Evolutionary conservation across 139 green algal species (phyloP).

Genomic region (Picochlorum sp.): DNA sequence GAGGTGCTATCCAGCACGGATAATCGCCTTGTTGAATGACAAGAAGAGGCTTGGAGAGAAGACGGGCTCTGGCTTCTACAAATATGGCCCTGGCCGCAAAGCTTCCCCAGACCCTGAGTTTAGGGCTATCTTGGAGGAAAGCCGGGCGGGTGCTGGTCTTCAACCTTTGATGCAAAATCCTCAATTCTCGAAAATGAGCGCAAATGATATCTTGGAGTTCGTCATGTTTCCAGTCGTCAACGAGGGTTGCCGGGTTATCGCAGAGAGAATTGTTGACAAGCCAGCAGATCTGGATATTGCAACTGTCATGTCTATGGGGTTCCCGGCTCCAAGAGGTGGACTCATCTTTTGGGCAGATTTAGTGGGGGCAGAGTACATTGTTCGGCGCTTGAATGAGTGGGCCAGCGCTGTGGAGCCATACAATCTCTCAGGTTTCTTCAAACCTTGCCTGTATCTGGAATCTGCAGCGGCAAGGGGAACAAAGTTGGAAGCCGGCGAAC

Average conservation of each 20-base stretch:
- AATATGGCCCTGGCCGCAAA: constrained; percentile 66
- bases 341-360: constrained; percentile 89
- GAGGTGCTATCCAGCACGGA: constrained; percentile 51
- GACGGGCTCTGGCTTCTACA: constrained; percentile 82
- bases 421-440: constrained; percentile 65
- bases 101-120: constrained; percentile 63
- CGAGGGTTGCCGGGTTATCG: constrained; percentile 73
- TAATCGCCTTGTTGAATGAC: constrained; percentile 76
- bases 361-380: constrained; percentile 46
- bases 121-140: constrained; percentile 44
- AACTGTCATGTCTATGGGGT: constrained; percentile 95
- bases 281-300: constrained; percentile 91
- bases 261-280: constrained; percentile 83
- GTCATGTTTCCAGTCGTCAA: constrained; percentile 98
- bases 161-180: constrained; percentile 3
- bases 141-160: constrained; percentile 7
- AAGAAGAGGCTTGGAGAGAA: constrained; percentile 87
- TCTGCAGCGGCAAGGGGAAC: constrained; percentile 27
- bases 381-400: constrained; percentile 16
- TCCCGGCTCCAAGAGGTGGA: constrained; percentile 72
- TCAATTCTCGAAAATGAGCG: constrained; percentile 4
- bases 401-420: constrained; percentile 17
- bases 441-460: constrained; percentile 73
- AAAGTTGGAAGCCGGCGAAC: constrained; percentile 37
- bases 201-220: constrained; percentile 89